A percentile compares a stretch with the other conserved stretches of the same genome.
Evolutionary conservation across 2,329 filamentous ascomycete genomes (phyloP).

Genomic region (Fusarium fujikuroi): DNA sequence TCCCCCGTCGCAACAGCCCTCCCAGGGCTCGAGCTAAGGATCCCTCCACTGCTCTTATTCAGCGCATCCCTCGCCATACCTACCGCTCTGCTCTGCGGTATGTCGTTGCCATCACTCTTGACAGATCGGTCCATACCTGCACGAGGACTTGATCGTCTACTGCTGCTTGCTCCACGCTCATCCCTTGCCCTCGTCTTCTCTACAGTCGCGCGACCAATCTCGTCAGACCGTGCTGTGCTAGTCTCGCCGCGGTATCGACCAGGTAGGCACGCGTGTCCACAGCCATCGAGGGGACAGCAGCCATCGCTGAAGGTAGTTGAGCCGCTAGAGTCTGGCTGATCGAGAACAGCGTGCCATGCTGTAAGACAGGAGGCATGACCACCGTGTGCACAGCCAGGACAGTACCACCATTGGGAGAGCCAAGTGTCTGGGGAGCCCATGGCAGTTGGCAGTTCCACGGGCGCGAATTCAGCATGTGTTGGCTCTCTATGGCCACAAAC

Average conservation of each 20-base stretch:
- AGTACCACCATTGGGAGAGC: constrained; percentile 69
- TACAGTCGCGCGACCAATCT: constrained; percentile 60
- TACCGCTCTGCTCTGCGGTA: constrained; percentile 69
- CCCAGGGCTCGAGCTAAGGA: constrained; percentile 64
- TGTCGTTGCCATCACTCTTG: constrained; percentile 62
- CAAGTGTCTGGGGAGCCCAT: constrained; percentile 40
- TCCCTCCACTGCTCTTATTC: constrained; percentile 49
- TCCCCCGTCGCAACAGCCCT: constrained; percentile 51
- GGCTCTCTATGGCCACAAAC: constrained; percentile 67
- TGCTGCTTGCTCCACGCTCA: constrained; percentile 40
- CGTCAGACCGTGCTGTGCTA: constrained; percentile 59
- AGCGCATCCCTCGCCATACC: constrained; percentile 68
- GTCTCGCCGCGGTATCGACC: constrained; percentile 64
- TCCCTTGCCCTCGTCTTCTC: constrained; percentile 50
- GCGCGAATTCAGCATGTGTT: constrained; percentile 54
- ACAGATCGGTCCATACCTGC: constrained; percentile 43
- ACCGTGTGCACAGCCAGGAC: constrained; percentile 70
- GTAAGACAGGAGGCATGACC: constrained; percentile 70
- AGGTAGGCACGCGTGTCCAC: constrained; percentile 71
- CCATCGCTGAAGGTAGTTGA: constrained; percentile 59
- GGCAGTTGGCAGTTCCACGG: constrained; percentile 45
- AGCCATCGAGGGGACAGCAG: constrained; percentile 72
- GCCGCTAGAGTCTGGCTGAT: constrained; percentile 24
- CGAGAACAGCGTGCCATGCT: constrained; percentile 63
- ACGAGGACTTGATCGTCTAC: constrained; percentile 46